These are phyloP conservation scores for Ophiostoma australiae DNA, from an alignment of 2,329 filamentous ascomycete genomes.

Conservation along the genomic window DNA sequence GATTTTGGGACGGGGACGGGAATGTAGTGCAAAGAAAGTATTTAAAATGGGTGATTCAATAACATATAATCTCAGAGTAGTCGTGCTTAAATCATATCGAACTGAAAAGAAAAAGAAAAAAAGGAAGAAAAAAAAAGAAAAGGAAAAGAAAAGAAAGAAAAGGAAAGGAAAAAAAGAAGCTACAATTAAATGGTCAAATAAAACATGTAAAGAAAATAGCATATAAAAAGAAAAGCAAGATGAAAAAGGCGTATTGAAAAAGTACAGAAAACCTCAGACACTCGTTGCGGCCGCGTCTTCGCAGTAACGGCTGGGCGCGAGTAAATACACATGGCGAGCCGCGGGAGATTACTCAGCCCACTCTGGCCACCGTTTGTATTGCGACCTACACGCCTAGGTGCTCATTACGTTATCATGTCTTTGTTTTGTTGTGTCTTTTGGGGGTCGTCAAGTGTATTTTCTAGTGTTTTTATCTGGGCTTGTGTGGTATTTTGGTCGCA, in stretches of 20 bases:
- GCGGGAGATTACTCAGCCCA: slow-evolving; percentile 13
- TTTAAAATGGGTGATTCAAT: no score
- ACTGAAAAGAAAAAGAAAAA: background rate
- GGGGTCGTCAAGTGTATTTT: background rate
- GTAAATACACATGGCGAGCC: background rate
- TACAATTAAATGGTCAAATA: no score
- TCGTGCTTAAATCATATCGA: no score
- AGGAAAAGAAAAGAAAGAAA: background rate
- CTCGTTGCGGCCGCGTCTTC: background rate
- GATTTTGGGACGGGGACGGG: no score
- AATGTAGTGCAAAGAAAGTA: no score
- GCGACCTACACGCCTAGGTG: slow-evolving; percentile 2
- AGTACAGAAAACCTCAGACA: background rate
- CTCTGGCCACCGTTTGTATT: background rate
- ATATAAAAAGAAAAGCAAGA: background rate
- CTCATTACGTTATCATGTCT: background rate
- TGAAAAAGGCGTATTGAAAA: no score
- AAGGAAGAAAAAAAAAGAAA: background rate
- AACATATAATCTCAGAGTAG: no score
- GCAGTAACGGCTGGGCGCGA: slow-evolving; percentile 1
- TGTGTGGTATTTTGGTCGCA: background rate
- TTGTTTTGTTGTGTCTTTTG: slow-evolving; percentile 2
- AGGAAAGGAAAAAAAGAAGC: background rate
- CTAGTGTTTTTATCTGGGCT: background rate
- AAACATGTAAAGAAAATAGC: background rate